Evolutionary conservation across 2,329 filamentous ascomycete species (phyloP).

Genomic region (Arthrobotrys pseudoclavata): DNA sequence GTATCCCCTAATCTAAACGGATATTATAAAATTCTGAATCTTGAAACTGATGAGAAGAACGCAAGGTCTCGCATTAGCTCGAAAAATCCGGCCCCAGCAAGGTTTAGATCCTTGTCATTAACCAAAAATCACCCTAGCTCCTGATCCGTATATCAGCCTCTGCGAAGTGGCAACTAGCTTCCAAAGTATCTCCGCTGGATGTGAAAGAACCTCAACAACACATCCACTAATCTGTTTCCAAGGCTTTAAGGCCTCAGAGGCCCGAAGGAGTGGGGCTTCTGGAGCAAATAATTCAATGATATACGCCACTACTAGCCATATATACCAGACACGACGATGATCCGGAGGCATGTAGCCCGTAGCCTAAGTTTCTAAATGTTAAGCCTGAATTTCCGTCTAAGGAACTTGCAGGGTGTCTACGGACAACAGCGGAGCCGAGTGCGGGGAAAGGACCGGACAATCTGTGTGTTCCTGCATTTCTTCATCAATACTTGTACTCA

Average conservation of each 20-base stretch:
- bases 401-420: conserved; percentile 17
- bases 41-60: too few relatives aligned
- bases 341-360: conserved; percentile 44
- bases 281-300: neutral
- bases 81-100: too few relatives aligned
- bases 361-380: conserved; percentile 43
- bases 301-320: neutral
- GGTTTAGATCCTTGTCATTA: too few relatives aligned
- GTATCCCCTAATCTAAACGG: too few relatives aligned
- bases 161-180: neutral
- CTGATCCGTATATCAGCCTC: neutral
- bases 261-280: neutral
- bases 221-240: neutral
- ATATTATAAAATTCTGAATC: too few relatives aligned
- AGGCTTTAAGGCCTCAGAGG: neutral
- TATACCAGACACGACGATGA: neutral
- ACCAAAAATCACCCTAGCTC: too few relatives aligned
- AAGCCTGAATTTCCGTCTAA: conserved; percentile 42
- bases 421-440: conserved; percentile 28
- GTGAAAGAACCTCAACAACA: too few relatives aligned
- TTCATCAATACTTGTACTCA: neutral
- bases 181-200: too few relatives aligned
- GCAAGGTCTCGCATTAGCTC: too few relatives aligned
- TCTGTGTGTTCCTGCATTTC: conserved; percentile 40
- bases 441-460: conserved; percentile 26